Percentiles rank a stretch among this genome's conserved stretches.
These are phyloP conservation scores for Byssothecium circinans DNA, from an alignment of 2,329 filamentous ascomycete species.

Conservation along the genomic window DNA sequence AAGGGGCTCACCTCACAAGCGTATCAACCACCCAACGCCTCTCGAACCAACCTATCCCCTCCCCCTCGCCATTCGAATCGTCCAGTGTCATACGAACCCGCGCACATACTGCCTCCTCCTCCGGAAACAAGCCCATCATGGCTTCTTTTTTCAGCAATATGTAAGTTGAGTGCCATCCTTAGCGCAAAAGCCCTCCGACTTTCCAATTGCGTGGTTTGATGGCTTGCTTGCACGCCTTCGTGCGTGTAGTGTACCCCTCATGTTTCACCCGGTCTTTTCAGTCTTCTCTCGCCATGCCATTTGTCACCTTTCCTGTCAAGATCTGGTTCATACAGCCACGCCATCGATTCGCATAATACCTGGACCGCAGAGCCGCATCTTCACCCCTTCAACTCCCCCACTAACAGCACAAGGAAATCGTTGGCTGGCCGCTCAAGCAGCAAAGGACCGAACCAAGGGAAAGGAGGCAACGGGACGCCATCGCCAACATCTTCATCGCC, in stretches of 20 bases:
- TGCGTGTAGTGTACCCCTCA: conserved; percentile 23
- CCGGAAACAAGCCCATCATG: conserved; percentile 20
- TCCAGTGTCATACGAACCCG: no score
- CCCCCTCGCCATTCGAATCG: no score
- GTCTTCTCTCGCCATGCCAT: conserved; percentile 8
- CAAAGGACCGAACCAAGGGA: conserved; percentile 43
- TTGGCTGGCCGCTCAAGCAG: conserved; percentile 48
- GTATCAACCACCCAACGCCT: neutral
- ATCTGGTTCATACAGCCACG: neutral
- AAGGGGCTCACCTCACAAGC: no score
- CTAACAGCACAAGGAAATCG: conserved; percentile 27
- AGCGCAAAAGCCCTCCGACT: conserved; percentile 34
- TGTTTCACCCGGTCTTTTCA: conserved; percentile 24
- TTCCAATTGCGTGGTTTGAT: no score
- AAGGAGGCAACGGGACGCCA: conserved; percentile 37
- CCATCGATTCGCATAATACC: neutral
- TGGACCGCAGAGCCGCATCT: neutral
- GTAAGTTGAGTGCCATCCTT: conserved; percentile 38
- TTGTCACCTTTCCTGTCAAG: conserved; percentile 15
- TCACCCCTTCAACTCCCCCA: conserved; percentile 22
- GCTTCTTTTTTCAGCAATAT: conserved; percentile 48
- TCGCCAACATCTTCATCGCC: conserved; percentile 35
- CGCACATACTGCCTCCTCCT: neutral
- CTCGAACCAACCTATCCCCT: neutral
- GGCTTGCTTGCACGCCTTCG: conserved; percentile 12